Evolutionary conservation across 176 grass and related monocot genomes (phyloP), one percentile per base, ranked within the genome.

Genomic region (Carex myosuroides): DNA sequence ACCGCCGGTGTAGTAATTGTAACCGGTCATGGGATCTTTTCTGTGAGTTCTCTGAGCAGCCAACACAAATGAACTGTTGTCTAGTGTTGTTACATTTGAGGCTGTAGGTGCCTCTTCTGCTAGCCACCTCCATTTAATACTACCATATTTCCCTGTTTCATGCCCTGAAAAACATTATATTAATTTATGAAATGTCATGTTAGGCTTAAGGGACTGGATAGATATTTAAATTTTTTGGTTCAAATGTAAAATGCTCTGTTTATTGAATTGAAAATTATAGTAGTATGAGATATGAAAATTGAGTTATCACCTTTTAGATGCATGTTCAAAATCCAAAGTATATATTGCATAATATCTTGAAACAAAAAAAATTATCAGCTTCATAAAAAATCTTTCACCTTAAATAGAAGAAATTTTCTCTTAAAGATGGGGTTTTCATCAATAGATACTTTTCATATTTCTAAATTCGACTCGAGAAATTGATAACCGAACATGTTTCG

Each of bases 1-100:
- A 79, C 96, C 96, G 32, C 89, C 93, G 13, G 18, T 88, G 83
- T 99, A 99, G 60, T 54, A 68, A 64, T 81, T 90, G 83, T 86
- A 88, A 32, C 92, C 90, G 42, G 88, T 62, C 4, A 88, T 21
- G 42, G 96, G 96, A 64, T 99, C 96, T 21, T 55, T 92, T 68
- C 96, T 85, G 54, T 79, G 86, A 60, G 96, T 99, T 62, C 93
- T 93, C 64, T 30, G 68, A 14, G 86, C 86, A 0, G 93, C 96
- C 70, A 99, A 64, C 16, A 89, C 60, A 12, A 95, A 92, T 1
- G 89, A 90, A 18, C 84, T 88, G 65, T 89, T 90, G 6, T 37
- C 79, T 0, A 84, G 26, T 67, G 72, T 26, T 66, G 53, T 48
- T 54, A 53, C 52, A 60, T 60, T 85, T 73, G 64, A 20, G 30